phyloP scores from a whole-genome alignment of 164 flowering plant species.

The Magnolia sinica region DNA sequence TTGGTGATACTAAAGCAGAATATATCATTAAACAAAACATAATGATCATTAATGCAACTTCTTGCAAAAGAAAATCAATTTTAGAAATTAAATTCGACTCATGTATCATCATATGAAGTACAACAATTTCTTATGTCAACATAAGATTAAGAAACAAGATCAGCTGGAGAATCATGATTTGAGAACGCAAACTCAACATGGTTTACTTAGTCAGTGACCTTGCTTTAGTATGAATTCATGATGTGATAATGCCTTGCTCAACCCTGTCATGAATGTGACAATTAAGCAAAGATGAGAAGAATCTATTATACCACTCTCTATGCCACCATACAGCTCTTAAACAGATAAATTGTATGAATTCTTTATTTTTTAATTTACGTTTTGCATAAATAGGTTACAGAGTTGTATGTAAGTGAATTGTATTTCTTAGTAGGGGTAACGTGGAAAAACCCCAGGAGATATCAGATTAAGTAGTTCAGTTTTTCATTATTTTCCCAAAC shows the following conservation, averaged over 20 bases:
- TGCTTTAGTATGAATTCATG: not conserved
- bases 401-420: too few species aligned
- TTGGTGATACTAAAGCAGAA: too few species aligned
- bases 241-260: not conserved
- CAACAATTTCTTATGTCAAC: not conserved
- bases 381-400: too few species aligned
- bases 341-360: not conserved
- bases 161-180: not conserved
- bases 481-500: too few species aligned
- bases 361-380: too few species aligned
- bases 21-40: too few species aligned
- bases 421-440: too few species aligned
- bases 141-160: not conserved
- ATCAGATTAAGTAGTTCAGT: too few species aligned
- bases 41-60: too few species aligned
- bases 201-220: not conserved
- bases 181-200: not conserved
- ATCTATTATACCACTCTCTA: too few species aligned
- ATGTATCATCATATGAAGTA: not conserved
- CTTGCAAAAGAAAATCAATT: not conserved
- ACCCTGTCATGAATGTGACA: not conserved
- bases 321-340: not conserved
- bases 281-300: not conserved
- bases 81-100: not conserved
- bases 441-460: too few species aligned